Conservation (phyloP, 192 early-diverging fungal species). For the Coemansia sp. region DNA sequence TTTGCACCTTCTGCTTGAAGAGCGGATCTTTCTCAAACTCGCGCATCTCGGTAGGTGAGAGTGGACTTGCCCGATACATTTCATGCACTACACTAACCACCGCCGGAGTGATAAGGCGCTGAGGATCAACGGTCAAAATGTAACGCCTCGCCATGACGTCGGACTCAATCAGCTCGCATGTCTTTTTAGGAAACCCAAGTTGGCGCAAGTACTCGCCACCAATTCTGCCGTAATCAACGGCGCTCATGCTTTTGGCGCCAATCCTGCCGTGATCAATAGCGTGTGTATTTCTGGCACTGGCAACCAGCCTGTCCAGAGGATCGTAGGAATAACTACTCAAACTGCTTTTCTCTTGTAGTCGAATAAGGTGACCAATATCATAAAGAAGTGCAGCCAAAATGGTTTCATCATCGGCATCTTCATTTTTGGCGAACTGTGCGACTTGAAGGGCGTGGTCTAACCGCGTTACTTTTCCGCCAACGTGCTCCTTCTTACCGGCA, state of each 20-base stretch:
- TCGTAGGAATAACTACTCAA: not conserved
- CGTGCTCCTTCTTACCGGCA: conserved; percentile 57
- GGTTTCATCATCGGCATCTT: too few species aligned
- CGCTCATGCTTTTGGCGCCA: conserved; percentile 45
- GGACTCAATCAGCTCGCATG: conserved; percentile 14
- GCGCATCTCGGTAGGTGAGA: conserved; percentile 45
- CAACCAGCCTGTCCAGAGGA: not conserved
- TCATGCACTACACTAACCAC: conserved; percentile 58
- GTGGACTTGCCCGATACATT: conserved; percentile 59
- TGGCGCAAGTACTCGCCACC: conserved; percentile 60
- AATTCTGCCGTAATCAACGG: conserved; percentile 57
- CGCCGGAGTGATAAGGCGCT: conserved; percentile 53
- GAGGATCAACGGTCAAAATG: conserved; percentile 48
- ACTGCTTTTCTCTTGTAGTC: conserved; percentile 24
- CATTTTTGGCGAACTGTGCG: too few species aligned
- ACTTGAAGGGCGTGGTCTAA: too few species aligned
- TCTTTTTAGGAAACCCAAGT: conserved; percentile 9
- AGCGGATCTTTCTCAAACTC: conserved; percentile 28
- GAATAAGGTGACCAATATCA: conserved; percentile 62
- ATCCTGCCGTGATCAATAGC: conserved; percentile 59
- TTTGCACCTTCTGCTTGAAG: not conserved
- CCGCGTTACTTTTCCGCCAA: conserved; percentile 53
- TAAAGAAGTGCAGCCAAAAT: conserved; percentile 15
- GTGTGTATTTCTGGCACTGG: conserved; percentile 22
- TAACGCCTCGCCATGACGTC: conserved; percentile 64